Percentiles rank a stretch among this genome's conserved stretches.
These are phyloP conservation scores for Quercus ilex DNA, from an alignment of 306 rosid genomes.

Conservation along the genomic window DNA sequence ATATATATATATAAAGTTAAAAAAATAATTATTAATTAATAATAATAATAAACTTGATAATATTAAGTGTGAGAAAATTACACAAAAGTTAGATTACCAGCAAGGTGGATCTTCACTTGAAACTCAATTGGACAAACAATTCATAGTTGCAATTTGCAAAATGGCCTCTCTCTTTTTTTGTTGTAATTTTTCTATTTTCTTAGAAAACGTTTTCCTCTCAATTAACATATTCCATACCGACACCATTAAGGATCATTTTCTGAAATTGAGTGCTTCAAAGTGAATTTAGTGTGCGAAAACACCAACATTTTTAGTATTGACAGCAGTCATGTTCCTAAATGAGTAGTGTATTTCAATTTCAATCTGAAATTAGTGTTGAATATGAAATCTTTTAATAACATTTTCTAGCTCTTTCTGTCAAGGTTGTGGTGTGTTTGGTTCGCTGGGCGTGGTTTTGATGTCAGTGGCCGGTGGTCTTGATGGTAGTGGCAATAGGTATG, in stretches of 20 bases:
- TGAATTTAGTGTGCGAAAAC: slow-evolving; percentile 2
- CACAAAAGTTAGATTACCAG: too few relatives aligned
- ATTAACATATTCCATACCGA: background rate
- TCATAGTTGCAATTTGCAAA: too few relatives aligned
- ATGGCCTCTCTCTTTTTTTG: too few relatives aligned
- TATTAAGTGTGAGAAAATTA: too few relatives aligned
- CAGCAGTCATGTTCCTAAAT: background rate
- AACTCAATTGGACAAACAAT: too few relatives aligned
- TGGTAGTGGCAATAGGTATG: background rate
- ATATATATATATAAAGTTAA: too few relatives aligned
- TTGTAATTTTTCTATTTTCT: too few relatives aligned
- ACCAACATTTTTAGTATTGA: background rate
- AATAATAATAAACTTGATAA: too few relatives aligned
- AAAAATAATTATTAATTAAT: too few relatives aligned
- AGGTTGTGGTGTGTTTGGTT: background rate
- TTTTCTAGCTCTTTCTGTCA: background rate
- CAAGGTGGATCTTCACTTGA: too few relatives aligned
- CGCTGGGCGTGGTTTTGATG: background rate
- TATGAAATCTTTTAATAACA: background rate
- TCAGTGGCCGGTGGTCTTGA: background rate
- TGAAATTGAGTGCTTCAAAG: background rate
- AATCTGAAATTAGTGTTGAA: slow-evolving; percentile 14
- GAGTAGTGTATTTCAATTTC: background rate
- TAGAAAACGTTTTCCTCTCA: too few relatives aligned
- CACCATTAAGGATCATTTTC: slow-evolving; percentile 2